A percentile compares a stretch with the other conserved stretches of the same genome.
These are phyloP conservation scores for Candida nonsorbophila DNA, from an alignment of 805 yeast species.

Conservation along the genomic window DNA sequence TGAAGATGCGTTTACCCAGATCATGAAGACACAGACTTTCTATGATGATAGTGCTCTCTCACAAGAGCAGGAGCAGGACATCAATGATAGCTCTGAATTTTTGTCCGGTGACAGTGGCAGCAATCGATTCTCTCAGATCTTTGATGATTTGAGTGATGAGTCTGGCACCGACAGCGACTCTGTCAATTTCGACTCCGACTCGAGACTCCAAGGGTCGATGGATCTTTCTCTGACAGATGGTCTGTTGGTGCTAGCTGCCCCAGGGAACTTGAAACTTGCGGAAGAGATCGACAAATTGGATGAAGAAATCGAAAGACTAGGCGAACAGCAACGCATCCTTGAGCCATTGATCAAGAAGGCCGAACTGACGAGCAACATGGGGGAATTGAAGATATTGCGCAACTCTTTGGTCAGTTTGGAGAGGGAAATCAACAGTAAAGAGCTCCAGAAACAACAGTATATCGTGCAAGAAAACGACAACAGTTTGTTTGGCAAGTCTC, in stretches of 20 bases:
- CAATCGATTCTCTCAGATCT: conserved; percentile 20
- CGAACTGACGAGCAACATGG: conserved; percentile 70
- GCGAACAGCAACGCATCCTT: conserved; percentile 59
- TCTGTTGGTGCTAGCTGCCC: conserved; percentile 45
- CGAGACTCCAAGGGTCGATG: conserved; percentile 10
- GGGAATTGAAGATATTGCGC: conserved; percentile 61
- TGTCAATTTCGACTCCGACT: conserved; percentile 17
- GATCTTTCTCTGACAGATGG: conserved; percentile 7
- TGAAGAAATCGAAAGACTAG: conserved; percentile 51
- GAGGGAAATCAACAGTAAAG: conserved; percentile 69
- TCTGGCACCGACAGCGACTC: conserved; percentile 30
- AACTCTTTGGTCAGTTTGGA: conserved; percentile 65
- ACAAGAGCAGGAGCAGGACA: conserved; percentile 3
- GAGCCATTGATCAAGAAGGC: conserved; percentile 73
- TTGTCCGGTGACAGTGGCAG: conserved; percentile 1
- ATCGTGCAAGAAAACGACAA: conserved; percentile 80
- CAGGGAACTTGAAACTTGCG: conserved; percentile 60
- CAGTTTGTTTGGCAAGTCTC: conserved; percentile 64
- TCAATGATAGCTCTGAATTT: conserved; percentile 8
- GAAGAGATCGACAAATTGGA: conserved; percentile 62
- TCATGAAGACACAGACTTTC: conserved; percentile 27
- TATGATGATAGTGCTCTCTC: conserved; percentile 2
- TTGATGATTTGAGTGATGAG: conserved; percentile 31
- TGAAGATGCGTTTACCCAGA: conserved; percentile 61
- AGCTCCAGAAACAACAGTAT: conserved; percentile 72